phyloP scores from a whole-genome alignment of 345 rosid genomes.

The Dimocarpus longan region DNA sequence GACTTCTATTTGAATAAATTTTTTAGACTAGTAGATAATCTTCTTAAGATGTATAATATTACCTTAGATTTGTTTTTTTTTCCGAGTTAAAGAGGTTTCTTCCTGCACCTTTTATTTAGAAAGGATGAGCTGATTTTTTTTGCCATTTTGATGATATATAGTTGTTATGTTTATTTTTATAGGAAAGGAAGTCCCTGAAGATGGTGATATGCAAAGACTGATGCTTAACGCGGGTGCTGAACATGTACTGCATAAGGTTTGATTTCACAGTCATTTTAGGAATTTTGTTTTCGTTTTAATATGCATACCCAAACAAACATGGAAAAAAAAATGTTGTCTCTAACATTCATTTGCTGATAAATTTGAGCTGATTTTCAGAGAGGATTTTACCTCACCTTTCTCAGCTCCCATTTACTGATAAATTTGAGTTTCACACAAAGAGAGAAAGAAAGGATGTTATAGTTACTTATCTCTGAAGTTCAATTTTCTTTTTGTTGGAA shows the following conservation, averaged over 20 bases:
- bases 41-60: neutral
- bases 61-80: neutral
- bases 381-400: neutral
- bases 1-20: neutral
- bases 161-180: conserved; percentile 21
- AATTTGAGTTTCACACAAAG: neutral
- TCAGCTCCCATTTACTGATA: neutral
- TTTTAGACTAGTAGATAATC: neutral
- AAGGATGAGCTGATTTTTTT: conserved; percentile 1
- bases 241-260: conserved; percentile 79
- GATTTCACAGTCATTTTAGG: conserved; percentile 28
- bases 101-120: conserved; percentile 1
- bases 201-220: conserved; percentile 45
- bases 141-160: conserved; percentile 9
- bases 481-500: neutral
- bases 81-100: neutral
- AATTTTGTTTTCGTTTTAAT: conserved; percentile 14
- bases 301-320: neutral
- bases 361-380: too few relatives aligned
- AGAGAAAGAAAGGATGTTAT: conserved; percentile 1
- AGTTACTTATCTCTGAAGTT: neutral
- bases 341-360: conserved; percentile 10
- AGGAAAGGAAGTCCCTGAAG: conserved; percentile 79
- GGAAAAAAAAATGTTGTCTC: neutral
- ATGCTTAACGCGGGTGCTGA: conserved; percentile 69